Conservation (phyloP, 306 rosid species). For the Acacia crassicarpa region DNA sequence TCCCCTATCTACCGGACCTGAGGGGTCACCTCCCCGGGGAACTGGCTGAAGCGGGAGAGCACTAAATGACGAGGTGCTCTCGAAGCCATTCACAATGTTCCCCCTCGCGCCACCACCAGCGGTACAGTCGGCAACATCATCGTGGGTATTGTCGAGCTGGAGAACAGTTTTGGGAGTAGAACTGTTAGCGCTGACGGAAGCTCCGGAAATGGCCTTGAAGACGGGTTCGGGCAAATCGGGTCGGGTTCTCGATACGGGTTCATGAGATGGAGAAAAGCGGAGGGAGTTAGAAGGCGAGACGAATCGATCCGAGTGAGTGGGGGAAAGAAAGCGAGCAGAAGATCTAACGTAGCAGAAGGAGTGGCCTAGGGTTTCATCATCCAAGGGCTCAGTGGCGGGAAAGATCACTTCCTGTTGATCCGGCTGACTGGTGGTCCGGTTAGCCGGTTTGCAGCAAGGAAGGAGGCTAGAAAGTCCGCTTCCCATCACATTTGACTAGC, state of each 20-base stretch:
- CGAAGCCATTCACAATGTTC: constrained; percentile 63
- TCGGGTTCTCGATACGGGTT: constrained; percentile 36
- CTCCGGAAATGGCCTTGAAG: constrained; percentile 84
- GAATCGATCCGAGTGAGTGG: constrained; percentile 75
- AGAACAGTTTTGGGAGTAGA: constrained; percentile 73
- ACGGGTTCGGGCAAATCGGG: constrained; percentile 61
- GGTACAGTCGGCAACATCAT: constrained; percentile 52
- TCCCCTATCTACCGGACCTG: constrained; percentile 69
- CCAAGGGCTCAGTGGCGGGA: constrained; percentile 59
- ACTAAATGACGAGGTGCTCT: constrained; percentile 70
- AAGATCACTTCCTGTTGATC: constrained; percentile 56
- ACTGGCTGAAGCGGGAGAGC: constrained; percentile 83
- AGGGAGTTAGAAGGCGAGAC: constrained; percentile 78
- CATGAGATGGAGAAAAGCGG: constrained; percentile 77
- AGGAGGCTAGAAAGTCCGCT: constrained; percentile 70
- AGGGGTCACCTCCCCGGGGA: constrained; percentile 51
- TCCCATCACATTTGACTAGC: constrained; percentile 89
- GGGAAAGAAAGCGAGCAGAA: constrained; percentile 66
- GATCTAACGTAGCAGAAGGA: constrained; percentile 84
- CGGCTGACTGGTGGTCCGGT: constrained; percentile 38
- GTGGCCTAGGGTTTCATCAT: constrained; percentile 97
- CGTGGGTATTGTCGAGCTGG: constrained; percentile 51
- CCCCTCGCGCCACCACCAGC: constrained; percentile 48
- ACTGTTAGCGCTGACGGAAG: constrained; percentile 85
- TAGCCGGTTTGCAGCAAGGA: constrained; percentile 61